phyloP scores from a whole-genome alignment of 2,329 filamentous ascomycete species.

The Pyrenochaeta sp. region DNA sequence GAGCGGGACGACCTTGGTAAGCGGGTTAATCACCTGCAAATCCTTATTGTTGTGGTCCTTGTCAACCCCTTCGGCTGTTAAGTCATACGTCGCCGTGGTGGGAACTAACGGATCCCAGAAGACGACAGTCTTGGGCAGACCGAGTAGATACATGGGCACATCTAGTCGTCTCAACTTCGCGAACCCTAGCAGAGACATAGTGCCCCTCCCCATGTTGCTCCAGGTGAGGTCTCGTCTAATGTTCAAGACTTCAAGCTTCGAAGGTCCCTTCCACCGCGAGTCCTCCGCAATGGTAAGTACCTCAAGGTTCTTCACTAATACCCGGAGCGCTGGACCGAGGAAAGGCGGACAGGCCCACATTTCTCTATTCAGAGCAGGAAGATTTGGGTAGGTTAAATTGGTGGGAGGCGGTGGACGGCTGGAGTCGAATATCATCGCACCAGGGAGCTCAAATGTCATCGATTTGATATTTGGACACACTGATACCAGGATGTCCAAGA shows the following conservation, averaged over 20 bases:
- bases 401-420: background rate
- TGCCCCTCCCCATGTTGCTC: constrained; percentile 20
- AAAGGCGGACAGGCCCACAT: constrained; percentile 13
- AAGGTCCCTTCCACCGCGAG: constrained; percentile 15
- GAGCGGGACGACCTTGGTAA: constrained; percentile 13
- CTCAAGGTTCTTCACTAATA: constrained; percentile 16
- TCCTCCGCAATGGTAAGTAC: constrained; percentile 19
- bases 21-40: background rate
- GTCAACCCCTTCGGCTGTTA: too few species aligned
- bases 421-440: constrained; percentile 1
- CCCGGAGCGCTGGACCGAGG: constrained; percentile 6
- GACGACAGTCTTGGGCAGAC: constrained; percentile 6
- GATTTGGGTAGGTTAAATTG: background rate
- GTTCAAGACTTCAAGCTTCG: constrained; percentile 14
- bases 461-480: constrained; percentile 22
- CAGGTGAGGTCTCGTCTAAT: constrained; percentile 9
- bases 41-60: background rate
- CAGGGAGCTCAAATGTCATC: constrained; percentile 19
- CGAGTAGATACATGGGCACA: constrained; percentile 15
- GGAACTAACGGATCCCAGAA: constrained; percentile 3
- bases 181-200: constrained; percentile 16
- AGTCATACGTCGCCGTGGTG: background rate
- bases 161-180: constrained; percentile 14
- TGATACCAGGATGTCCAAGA: constrained; percentile 17
- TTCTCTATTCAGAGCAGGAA: constrained; percentile 7